Conservation (phyloP, 164 flowering plant genomes). For the Kalanchoe fedtschenkoi region DNA sequence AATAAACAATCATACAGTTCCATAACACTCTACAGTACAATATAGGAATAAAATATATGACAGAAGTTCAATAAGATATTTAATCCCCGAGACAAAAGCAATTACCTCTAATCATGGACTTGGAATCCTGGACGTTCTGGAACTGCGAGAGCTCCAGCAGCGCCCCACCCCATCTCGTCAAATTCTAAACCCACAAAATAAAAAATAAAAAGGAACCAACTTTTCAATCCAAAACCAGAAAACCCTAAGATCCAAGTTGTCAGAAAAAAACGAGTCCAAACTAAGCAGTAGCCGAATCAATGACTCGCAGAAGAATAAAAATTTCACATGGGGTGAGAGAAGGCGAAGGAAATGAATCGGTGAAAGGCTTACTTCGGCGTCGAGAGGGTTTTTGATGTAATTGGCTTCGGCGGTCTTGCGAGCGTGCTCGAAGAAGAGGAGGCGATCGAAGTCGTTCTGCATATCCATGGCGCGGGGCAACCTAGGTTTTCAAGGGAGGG, state of each 20-base stretch:
- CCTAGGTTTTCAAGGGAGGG: background rate
- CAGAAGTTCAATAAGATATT: background rate
- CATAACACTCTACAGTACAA: background rate
- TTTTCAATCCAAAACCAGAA: background rate
- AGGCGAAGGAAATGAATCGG: background rate
- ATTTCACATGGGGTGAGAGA: background rate
- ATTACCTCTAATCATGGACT: conserved; percentile 52
- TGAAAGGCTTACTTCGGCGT: conserved; percentile 51
- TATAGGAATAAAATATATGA: background rate
- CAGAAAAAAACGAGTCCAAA: too few relatives aligned
- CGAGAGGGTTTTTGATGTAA: conserved; percentile 56
- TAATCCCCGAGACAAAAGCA: too few relatives aligned
- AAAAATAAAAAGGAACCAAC: background rate
- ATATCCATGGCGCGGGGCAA: conserved; percentile 32
- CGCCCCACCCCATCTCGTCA: conserved; percentile 87
- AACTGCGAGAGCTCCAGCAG: conserved; percentile 68
- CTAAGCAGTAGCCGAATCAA: background rate
- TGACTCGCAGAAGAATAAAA: background rate
- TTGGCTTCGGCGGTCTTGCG: conserved; percentile 48
- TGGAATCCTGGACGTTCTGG: conserved; percentile 36
- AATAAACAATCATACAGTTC: background rate
- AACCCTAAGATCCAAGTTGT: background rate
- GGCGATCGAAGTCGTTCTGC: conserved; percentile 57
- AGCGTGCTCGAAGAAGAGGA: conserved; percentile 68
- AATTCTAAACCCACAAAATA: conserved; percentile 35